A percentile compares a stretch with the other conserved stretches of the same genome.
Conservation (phyloP, 192 early-diverging fungal species). For the Spizellomyces sp. region DNA sequence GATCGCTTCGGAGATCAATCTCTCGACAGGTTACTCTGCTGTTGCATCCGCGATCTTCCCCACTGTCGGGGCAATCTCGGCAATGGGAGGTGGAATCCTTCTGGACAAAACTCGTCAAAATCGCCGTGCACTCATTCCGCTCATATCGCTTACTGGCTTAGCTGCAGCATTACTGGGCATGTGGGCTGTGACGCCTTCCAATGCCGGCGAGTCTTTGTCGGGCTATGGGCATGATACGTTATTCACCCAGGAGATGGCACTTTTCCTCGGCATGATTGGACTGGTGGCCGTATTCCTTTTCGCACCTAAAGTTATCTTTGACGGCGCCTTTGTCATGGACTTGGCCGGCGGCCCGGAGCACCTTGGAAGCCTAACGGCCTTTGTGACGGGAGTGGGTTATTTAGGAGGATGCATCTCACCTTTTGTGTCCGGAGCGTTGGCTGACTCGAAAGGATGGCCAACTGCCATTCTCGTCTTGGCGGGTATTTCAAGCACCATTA, state of each 20-base stretch:
- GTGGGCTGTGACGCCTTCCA: constrained; percentile 23
- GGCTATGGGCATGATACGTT: background rate
- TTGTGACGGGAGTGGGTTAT: constrained; percentile 32
- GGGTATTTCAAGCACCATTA: background rate
- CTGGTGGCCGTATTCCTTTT: constrained; percentile 25
- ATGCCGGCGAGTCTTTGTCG: constrained; percentile 2
- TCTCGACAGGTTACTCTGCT: constrained; percentile 8
- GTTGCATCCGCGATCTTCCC: constrained; percentile 28
- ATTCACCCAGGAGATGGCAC: constrained; percentile 3
- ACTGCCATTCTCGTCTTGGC: constrained; percentile 18
- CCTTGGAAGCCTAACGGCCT: constrained; percentile 25
- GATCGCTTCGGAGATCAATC: constrained; percentile 20
- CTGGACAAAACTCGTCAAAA: constrained; percentile 15
- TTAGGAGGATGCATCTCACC: constrained; percentile 27
- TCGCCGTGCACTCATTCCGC: constrained; percentile 27
- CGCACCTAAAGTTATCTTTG: constrained; percentile 32
- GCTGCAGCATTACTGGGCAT: constrained; percentile 18
- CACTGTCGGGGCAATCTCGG: constrained; percentile 28
- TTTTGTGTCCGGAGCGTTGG: constrained; percentile 14
- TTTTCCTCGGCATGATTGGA: constrained; percentile 23
- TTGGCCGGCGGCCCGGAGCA: constrained; percentile 18
- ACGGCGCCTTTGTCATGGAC: constrained; percentile 35
- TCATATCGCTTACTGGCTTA: constrained; percentile 6
- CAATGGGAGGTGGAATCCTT: constrained; percentile 18
- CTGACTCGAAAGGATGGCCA: constrained; percentile 21